Conservation (phyloP, 2,329 filamentous ascomycete species). For the Fusarium cicatricum region DNA sequence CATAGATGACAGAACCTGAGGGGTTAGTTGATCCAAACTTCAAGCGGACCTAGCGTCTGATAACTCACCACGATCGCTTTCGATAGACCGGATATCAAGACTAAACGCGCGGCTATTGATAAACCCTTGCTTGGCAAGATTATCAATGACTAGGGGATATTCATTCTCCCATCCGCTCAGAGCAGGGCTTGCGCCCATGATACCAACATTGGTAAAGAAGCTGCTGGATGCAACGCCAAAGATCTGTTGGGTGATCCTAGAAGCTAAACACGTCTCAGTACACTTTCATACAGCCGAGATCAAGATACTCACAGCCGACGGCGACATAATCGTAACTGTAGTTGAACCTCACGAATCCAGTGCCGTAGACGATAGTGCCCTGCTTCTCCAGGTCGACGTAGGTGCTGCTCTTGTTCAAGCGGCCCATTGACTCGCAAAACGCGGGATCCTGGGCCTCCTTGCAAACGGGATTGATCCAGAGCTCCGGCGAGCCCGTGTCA, state of each 20-base stretch:
- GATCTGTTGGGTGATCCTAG: constrained; percentile 43
- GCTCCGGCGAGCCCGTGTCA: constrained; percentile 50
- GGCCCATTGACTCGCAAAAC: constrained; percentile 41
- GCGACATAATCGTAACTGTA: constrained; percentile 45
- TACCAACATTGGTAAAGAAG: constrained; percentile 38
- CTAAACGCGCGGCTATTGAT: constrained; percentile 49
- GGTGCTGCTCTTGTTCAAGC: constrained; percentile 41
- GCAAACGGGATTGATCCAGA: constrained; percentile 52
- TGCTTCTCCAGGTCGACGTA: constrained; percentile 35
- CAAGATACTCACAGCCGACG: constrained; percentile 27
- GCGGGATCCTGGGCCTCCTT: constrained; percentile 37
- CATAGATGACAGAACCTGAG: constrained; percentile 54
- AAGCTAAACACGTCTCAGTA: constrained; percentile 27
- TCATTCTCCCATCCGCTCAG: constrained; percentile 42
- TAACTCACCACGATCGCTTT: constrained; percentile 36
- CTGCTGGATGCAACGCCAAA: constrained; percentile 46
- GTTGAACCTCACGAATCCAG: constrained; percentile 40
- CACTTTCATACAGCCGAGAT: not conserved
- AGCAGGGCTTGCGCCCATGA: constrained; percentile 46
- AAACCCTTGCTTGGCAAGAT: constrained; percentile 42
- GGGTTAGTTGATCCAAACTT: not conserved
- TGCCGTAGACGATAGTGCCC: constrained; percentile 39
- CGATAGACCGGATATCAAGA: constrained; percentile 44
- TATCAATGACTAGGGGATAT: constrained; percentile 47
- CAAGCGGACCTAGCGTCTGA: not conserved